Base-by-base conservation (phyloP, 2,329 filamentous ascomycete genomes). In the Alternaria sp. region DNA sequence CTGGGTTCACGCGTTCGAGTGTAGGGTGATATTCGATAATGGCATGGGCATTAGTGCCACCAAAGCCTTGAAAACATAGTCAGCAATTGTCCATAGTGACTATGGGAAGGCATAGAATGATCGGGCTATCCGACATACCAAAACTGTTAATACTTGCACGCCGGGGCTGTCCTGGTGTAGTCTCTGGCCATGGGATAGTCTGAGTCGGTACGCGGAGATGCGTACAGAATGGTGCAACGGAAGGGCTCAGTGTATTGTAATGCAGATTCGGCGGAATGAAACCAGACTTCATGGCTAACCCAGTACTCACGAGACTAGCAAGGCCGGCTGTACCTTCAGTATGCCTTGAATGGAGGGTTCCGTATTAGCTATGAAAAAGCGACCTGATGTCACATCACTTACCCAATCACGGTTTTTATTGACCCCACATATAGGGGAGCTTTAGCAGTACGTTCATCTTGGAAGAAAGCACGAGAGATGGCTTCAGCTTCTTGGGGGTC, bases 301-400 rank as follows among this genome's bases (percentile, higher is more conserved):
- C 69, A 11, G 74, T 74, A 44, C 78, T 79, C 8, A 80, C 60
- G 28, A 80, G 14, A 10, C 73, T 72, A 4, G 73, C 74, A 1
- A 80, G 56, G 13, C 77, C 78, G 5, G 75, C 74, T 2, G 79
- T 78, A 14, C 48, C 48, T 29, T 51, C 48, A 11, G 24, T 26
- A 40, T 51, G 48, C 34, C 34, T 36, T 4, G 34, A 36, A 13
- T 13, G 34, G 11, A 17, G 34, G 11, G 34, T 17, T 17, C n/a
- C n/a, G 5, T 17, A 36, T 36, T 9, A 36, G n/a, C 34, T 13
- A 36, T 13, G 34, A 36, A 36, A 4, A 28, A 28, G 26, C 26
- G 26, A 28, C n/a, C 34, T 11, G n/a, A 13, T 5, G 34, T 36
- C 34, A 17, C 11, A 36, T 36, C 24, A 36, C 34, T 36, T 17